Percentiles rank a stretch among this genome's conserved stretches.
These are phyloP conservation scores for Phylloporus sp. DNA, from an alignment of 768 basidiomycete genomes.

Conservation along the genomic window DNA sequence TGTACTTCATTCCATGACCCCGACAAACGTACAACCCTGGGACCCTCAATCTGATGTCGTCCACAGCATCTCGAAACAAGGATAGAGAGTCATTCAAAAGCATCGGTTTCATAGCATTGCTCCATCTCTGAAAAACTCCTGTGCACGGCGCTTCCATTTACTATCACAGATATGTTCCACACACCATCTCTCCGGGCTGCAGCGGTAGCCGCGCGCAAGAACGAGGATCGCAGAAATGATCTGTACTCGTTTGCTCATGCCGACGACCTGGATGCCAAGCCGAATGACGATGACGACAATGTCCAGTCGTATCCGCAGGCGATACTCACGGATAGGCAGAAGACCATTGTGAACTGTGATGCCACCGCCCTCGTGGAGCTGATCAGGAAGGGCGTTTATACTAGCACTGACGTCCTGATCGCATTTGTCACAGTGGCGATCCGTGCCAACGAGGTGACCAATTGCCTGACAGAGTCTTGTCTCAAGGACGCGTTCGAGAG, in stretches of 20 bases:
- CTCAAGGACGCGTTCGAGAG: slow-evolving; percentile 46
- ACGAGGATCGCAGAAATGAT: slow-evolving; percentile 18
- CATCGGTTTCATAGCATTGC: background rate
- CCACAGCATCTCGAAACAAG: slow-evolving; percentile 10
- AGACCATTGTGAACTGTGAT: slow-evolving; percentile 28
- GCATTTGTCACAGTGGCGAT: slow-evolving; percentile 28
- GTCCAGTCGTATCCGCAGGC: slow-evolving; percentile 28
- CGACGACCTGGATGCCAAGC: background rate
- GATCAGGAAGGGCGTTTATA: slow-evolving; percentile 20
- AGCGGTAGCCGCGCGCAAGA: slow-evolving; percentile 23
- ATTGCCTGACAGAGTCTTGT: slow-evolving; percentile 58
- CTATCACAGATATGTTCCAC: slow-evolving; percentile 6
- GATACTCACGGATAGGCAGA: slow-evolving; percentile 24
- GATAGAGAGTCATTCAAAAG: slow-evolving; percentile 3
- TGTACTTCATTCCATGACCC: background rate
- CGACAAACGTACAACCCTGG: background rate
- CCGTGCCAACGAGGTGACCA: slow-evolving; percentile 35
- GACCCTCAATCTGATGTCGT: background rate
- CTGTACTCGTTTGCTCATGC: slow-evolving; percentile 9
- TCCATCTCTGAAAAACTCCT: slow-evolving; percentile 2
- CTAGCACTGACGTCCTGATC: slow-evolving; percentile 23
- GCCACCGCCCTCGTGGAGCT: slow-evolving; percentile 25
- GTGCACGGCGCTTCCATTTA: background rate
- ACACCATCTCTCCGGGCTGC: background rate
- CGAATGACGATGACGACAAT: slow-evolving; percentile 5